Conservation (phyloP, 768 basidiomycete genomes). For the Paxillus rubicundulus region DNA sequence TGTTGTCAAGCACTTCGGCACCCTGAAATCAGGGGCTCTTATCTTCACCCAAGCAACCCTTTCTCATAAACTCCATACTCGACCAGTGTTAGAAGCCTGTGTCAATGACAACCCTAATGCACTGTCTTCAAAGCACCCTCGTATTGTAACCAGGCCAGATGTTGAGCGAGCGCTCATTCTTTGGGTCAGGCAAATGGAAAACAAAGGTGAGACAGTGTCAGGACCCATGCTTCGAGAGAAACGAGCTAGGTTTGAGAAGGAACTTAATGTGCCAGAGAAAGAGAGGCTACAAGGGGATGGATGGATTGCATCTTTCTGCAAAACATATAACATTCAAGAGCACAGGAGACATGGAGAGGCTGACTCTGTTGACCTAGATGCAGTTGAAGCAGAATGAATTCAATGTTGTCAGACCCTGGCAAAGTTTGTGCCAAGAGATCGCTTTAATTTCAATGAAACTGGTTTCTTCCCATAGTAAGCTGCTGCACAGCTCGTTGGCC, state of each 20-base stretch:
- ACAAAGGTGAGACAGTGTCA: too few relatives aligned
- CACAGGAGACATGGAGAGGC: conserved; percentile 14
- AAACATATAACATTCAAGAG: too few relatives aligned
- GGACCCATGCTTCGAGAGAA: conserved; percentile 3
- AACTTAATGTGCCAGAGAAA: too few relatives aligned
- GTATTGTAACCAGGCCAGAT: too few relatives aligned
- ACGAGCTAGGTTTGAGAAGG: conserved; percentile 24
- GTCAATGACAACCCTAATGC: too few relatives aligned
- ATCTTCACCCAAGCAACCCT: conserved; percentile 1
- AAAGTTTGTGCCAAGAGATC: conserved; percentile 20
- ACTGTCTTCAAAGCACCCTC: too few relatives aligned
- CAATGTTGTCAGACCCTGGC: conserved; percentile 15
- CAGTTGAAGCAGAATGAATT: conserved; percentile 24
- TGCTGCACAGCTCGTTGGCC: not conserved
- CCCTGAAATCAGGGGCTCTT: too few relatives aligned
- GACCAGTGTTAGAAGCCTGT: conserved; percentile 3
- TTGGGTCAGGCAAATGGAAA: too few relatives aligned
- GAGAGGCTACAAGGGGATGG: too few relatives aligned
- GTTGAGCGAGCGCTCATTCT: too few relatives aligned
- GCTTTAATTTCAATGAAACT: conserved; percentile 29
- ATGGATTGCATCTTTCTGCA: not conserved
- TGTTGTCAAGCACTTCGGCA: not conserved
- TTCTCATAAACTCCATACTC: not conserved
- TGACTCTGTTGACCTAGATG: too few relatives aligned
- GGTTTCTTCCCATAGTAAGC: too few relatives aligned